These are phyloP conservation scores for Diaporthe amygdali DNA, from an alignment of 2,329 filamentous ascomycete species.

Conservation along the genomic window DNA sequence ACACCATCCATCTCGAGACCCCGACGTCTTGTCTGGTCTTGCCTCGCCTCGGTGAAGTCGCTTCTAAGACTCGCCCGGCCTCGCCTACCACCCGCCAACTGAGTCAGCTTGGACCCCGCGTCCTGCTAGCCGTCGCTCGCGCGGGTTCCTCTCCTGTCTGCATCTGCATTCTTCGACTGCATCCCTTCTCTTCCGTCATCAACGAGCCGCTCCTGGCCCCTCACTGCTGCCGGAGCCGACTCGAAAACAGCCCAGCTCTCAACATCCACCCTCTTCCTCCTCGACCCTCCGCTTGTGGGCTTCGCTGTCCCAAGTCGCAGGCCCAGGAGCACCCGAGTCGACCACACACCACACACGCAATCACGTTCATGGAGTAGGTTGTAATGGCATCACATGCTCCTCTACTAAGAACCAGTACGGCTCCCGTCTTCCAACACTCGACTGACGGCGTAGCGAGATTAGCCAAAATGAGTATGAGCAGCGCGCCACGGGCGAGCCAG, in stretches of 20 bases:
- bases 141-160: slow-evolving; percentile 20
- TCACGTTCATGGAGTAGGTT: slow-evolving; percentile 36
- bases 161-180: slow-evolving; percentile 21
- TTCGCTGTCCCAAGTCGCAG: slow-evolving; percentile 1
- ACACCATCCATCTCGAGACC: neutral
- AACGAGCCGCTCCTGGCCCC: slow-evolving; percentile 13
- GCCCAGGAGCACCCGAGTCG: slow-evolving; percentile 14
- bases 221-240: slow-evolving; percentile 11
- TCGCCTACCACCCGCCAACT: slow-evolving; percentile 2
- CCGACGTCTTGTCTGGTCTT: neutral
- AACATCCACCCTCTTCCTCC: neutral
- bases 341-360: slow-evolving; percentile 6
- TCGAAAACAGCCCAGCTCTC: neutral
- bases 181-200: slow-evolving; percentile 22
- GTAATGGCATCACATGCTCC: slow-evolving; percentile 62
- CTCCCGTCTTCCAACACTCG: slow-evolving; percentile 57
- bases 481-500: slow-evolving; percentile 63
- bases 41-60: slow-evolving; percentile 12
- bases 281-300: slow-evolving; percentile 6
- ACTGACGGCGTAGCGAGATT: slow-evolving; percentile 52
- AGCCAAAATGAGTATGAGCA: slow-evolving; percentile 58
- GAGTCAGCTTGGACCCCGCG: slow-evolving; percentile 28
- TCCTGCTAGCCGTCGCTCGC: slow-evolving; percentile 20
- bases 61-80: slow-evolving; percentile 18
- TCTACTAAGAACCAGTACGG: slow-evolving; percentile 63